A percentile compares a stretch with the other conserved stretches of the same genome.
These are phyloP conservation scores for Beauveria sp. DNA, from an alignment of 2,329 filamentous ascomycete species.

Conservation along the genomic window DNA sequence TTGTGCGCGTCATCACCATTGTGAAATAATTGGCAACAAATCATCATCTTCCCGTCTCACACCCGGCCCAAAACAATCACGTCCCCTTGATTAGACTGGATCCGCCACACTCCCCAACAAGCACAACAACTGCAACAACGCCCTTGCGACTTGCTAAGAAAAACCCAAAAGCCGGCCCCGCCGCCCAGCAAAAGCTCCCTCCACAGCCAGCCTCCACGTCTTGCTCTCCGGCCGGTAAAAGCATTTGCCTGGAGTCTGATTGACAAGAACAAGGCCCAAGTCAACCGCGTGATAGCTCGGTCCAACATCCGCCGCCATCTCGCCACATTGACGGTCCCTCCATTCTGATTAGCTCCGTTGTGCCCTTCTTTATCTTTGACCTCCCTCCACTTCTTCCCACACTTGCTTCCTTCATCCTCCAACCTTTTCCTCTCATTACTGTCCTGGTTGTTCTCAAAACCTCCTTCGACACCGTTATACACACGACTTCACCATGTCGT, in stretches of 20 bases:
- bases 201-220: no score
- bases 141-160: background rate
- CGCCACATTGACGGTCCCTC: background rate
- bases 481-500: conserved; percentile 7
- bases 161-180: background rate
- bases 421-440: background rate
- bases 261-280: background rate
- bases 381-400: background rate
- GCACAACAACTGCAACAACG: background rate
- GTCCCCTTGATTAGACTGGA: background rate
- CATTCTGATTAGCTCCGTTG: background rate
- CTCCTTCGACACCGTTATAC: background rate
- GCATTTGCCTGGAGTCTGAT: background rate
- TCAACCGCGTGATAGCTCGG: background rate
- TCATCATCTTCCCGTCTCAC: no score
- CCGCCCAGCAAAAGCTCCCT: conserved; percentile 1
- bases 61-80: background rate
- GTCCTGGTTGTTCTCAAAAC: background rate
- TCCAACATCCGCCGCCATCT: background rate
- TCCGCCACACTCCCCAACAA: background rate
- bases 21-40: no score
- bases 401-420: background rate
- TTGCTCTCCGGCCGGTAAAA: background rate
- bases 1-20: background rate
- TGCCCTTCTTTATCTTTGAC: conserved; percentile 3